A percentile compares a stretch with the other conserved stretches of the same genome.
Conservation (phyloP, 1,284 basidiomycete species). For the Ustilago trichophora region DNA sequence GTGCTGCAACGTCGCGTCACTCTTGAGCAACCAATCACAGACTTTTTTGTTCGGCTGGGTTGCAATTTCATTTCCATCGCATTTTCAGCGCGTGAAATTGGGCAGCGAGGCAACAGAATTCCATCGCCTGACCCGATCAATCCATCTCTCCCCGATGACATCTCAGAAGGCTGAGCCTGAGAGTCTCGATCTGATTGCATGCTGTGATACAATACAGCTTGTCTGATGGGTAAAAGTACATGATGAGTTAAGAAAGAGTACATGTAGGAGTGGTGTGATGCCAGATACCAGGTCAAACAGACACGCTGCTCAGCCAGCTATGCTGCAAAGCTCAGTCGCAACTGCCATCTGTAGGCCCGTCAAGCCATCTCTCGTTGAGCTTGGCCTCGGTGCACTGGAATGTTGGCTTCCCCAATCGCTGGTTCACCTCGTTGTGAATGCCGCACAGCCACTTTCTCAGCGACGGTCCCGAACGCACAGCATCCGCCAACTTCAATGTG, state of each 20-base stretch:
- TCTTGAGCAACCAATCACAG: constrained; percentile 15
- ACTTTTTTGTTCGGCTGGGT: too few relatives aligned
- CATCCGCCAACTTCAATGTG: constrained; percentile 19
- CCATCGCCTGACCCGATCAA: too few relatives aligned
- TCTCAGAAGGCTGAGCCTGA: too few relatives aligned
- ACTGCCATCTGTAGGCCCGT: constrained; percentile 55
- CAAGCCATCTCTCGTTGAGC: constrained; percentile 57
- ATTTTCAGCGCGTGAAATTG: constrained; percentile 26
- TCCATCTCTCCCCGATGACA: too few relatives aligned
- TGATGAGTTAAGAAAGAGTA: constrained; percentile 1
- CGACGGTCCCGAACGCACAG: constrained; percentile 29
- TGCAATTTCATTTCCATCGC: too few relatives aligned
- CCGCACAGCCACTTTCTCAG: constrained; percentile 61
- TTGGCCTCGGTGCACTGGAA: constrained; percentile 54
- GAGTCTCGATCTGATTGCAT: too few relatives aligned
- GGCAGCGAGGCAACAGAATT: too few relatives aligned
- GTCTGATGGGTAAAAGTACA: constrained; percentile 11
- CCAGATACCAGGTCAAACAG: background rate
- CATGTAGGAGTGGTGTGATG: constrained; percentile 3
- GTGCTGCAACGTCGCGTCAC: constrained; percentile 25
- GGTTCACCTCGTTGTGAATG: constrained; percentile 65
- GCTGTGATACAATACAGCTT: too few relatives aligned
- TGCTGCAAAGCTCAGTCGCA: constrained; percentile 43
- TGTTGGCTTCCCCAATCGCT: constrained; percentile 56
- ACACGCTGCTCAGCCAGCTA: background rate